These are phyloP conservation scores for Fusarium robinianum DNA, from an alignment of 2,329 filamentous ascomycete genomes.

Conservation along the genomic window DNA sequence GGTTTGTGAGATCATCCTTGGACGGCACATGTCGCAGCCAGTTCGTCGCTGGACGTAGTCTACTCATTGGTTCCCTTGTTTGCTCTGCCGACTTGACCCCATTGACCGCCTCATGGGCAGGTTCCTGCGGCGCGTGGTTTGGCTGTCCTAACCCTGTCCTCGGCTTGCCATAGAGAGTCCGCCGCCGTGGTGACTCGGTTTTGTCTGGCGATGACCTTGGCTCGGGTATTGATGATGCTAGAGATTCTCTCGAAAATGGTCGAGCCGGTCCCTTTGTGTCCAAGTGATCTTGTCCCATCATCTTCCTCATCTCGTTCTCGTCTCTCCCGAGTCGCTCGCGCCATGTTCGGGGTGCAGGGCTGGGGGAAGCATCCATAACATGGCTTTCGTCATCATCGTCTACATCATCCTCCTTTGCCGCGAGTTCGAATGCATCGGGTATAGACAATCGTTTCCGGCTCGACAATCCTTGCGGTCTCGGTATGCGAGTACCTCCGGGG, in stretches of 20 bases:
- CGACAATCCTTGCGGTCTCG: slow-evolving; percentile 38
- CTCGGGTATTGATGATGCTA: slow-evolving; percentile 30
- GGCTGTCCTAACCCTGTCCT: slow-evolving; percentile 28
- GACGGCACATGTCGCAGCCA: slow-evolving; percentile 29
- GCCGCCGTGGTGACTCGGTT: slow-evolving; percentile 27
- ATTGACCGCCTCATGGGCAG: slow-evolving; percentile 8
- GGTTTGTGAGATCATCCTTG: slow-evolving; percentile 35
- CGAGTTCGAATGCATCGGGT: slow-evolving; percentile 48
- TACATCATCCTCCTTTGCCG: slow-evolving; percentile 38
- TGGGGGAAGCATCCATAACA: slow-evolving; percentile 53
- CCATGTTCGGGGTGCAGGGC: slow-evolving; percentile 55
- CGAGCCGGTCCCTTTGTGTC: slow-evolving; percentile 37
- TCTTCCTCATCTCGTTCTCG: slow-evolving; percentile 38
- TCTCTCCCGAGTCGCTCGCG: slow-evolving; percentile 42
- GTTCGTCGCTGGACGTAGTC: slow-evolving; percentile 11
- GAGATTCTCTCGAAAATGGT: slow-evolving; percentile 30
- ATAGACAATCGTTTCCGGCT: slow-evolving; percentile 46
- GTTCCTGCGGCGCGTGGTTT: slow-evolving; percentile 19
- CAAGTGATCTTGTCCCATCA: slow-evolving; percentile 39
- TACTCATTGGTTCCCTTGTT: slow-evolving; percentile 12
- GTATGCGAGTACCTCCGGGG: slow-evolving; percentile 42
- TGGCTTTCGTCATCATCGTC: slow-evolving; percentile 34
- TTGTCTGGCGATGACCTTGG: slow-evolving; percentile 24
- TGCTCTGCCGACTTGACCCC: slow-evolving; percentile 11
- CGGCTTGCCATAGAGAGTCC: slow-evolving; percentile 33